Base-by-base conservation (phyloP, 164 flowering plant species). In the Nymphaea colorata region DNA sequence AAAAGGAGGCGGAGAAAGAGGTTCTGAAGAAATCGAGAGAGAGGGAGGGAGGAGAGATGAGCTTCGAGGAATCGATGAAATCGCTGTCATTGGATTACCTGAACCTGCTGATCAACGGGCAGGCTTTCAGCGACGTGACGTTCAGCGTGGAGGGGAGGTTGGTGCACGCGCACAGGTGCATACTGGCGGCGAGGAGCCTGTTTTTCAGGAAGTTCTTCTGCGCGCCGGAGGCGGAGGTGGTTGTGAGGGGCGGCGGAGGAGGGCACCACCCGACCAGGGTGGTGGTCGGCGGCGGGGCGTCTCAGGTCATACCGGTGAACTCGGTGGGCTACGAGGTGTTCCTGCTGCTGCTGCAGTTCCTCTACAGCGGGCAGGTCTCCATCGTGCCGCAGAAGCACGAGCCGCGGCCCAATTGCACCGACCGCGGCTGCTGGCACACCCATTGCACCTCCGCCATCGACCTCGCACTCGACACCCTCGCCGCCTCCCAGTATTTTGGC, bases 361-460 rank as follows among this genome's bases (percentile, higher is more conserved):
- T 95, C 79, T 95, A 95, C 74, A 87, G 97, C 70, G 99, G 99
- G 2, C 96, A 92, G 69, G 98, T 92, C 64, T 88, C 99, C 4
- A 83, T 95, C 71, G 86, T 90, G 69, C 99, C 99, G 3, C 99
- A 86, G 73, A 95, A 92, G 71, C 98, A 92, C 69, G 99, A 95
- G 81, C 86, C 94, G 0, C 78, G 99, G 84, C 86, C 97, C 67
- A 89, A 91, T 81, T 95, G 99, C 64, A 86, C 92, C 0, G 98
- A 92, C 74, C 75, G 99, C 60, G 93, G 87, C 4, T 95, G 99
- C 69, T 95, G 99, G 99, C 99, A 95, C 74, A 92, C 98, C 60
- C 98, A 95, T 85, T 95, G 99, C 85, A 75, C 97, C 74, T 84
- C 99, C 6, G 98, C 99, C 83, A 93, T 95, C 68, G 96, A 95